Evolutionary conservation across 2,329 filamentous ascomycete species (phyloP).

Genomic region (Fusarium sp.): DNA sequence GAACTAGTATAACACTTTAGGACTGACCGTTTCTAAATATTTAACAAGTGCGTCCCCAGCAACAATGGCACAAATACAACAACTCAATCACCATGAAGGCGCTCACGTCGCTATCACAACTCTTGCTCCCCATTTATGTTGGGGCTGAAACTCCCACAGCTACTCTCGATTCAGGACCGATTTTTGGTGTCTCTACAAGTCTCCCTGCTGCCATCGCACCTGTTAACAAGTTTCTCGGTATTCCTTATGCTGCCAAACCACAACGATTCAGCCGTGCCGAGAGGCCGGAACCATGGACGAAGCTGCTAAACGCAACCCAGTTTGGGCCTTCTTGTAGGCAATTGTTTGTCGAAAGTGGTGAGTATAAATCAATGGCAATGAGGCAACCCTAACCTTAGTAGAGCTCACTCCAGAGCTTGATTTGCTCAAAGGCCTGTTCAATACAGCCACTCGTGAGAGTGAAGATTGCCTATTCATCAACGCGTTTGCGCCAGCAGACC

Average conservation of each 20-base stretch:
- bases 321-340: slow-evolving; percentile 42
- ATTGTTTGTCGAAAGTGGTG: slow-evolving; percentile 33
- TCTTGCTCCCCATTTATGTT: slow-evolving; percentile 11
- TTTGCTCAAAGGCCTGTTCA: slow-evolving; percentile 40
- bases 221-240: slow-evolving; percentile 42
- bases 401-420: slow-evolving; percentile 40
- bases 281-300: slow-evolving; percentile 34
- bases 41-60: background rate
- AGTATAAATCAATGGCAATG: background rate
- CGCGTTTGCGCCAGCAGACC: slow-evolving; percentile 42
- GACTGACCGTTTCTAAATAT: background rate
- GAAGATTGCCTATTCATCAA: slow-evolving; percentile 51
- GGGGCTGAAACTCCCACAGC: slow-evolving; percentile 20
- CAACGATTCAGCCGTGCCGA: slow-evolving; percentile 33
- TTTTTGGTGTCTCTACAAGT: slow-evolving; percentile 29
- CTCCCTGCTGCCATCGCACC: slow-evolving; percentile 32
- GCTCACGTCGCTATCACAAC: background rate
- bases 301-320: slow-evolving; percentile 10
- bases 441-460: slow-evolving; percentile 39
- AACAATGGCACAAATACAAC: background rate
- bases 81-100: slow-evolving; percentile 19
- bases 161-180: slow-evolving; percentile 33
- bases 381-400: background rate
- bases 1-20: too few species aligned
- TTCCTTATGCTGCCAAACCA: slow-evolving; percentile 38